Percentiles rank a stretch among this genome's conserved stretches.
Evolutionary conservation across 768 basidiomycete genomes (phyloP).

Genomic region (Suillus bovinus): DNA sequence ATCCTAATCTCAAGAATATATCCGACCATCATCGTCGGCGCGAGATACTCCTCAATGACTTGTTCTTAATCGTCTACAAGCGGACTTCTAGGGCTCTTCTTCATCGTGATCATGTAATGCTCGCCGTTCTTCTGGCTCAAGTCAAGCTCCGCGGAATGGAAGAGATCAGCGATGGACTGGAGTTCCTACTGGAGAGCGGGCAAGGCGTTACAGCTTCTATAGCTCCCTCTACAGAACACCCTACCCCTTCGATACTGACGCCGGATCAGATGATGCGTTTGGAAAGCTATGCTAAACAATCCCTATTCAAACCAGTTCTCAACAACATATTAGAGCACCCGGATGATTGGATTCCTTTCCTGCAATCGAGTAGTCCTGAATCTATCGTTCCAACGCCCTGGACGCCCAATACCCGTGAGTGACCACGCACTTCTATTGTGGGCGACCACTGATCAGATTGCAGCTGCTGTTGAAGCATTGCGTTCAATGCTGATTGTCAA

Average conservation of each 20-base stretch:
- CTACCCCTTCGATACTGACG: conserved; percentile 51
- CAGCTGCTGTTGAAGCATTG: conserved; percentile 74
- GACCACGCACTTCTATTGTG: not conserved
- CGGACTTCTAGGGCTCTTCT: conserved; percentile 89
- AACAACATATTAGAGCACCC: conserved; percentile 59
- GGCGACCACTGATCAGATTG: conserved; percentile 16
- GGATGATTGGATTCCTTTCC: conserved; percentile 70
- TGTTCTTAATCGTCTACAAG: conserved; percentile 87
- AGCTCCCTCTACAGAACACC: conserved; percentile 35
- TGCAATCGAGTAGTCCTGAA: conserved; percentile 69
- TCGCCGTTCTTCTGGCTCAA: conserved; percentile 88
- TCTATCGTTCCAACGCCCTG: conserved; percentile 71
- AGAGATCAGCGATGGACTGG: conserved; percentile 82
- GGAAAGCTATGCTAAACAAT: conserved; percentile 67
- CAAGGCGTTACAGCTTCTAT: conserved; percentile 50
- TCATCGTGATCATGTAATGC: conserved; percentile 86
- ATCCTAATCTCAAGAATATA: conserved; percentile 83
- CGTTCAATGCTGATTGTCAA: conserved; percentile 80
- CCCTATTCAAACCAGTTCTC: conserved; percentile 77
- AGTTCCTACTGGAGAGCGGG: conserved; percentile 90
- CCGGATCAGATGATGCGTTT: conserved; percentile 71
- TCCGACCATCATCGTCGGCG: conserved; percentile 73
- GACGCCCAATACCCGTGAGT: conserved; percentile 77
- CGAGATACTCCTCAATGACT: conserved; percentile 78
- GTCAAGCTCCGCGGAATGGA: conserved; percentile 81